Evolutionary conservation across 2,329 filamentous ascomycete species (phyloP), one percentile per base, ranked within the genome.

Genomic region (Neopestalotiopsis sp.): DNA sequence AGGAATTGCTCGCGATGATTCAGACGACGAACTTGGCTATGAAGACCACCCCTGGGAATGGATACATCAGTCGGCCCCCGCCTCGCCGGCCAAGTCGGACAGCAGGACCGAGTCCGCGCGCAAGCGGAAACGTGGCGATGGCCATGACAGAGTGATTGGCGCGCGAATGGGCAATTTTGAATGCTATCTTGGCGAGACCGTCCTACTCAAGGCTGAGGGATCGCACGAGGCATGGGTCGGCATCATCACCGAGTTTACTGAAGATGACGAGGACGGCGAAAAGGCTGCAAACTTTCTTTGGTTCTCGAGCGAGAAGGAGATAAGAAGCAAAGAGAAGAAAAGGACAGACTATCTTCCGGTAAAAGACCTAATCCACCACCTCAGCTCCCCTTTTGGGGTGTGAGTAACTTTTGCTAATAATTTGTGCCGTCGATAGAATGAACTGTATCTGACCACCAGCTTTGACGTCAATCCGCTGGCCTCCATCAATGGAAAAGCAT

Each of bases 251-350:
- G 91, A 93, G 58, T 97, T 99, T 73, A 78, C 91, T 53, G 90
- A 95, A 61, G 89, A 91, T 40, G 90, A 92, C 61, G 87, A 93
- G 24, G 90, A 92, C 13, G 91, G 90, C 3, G 88, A 92, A 58
- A 98, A 94, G 84, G 90, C 91, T 32, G 95, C 93, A 67, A 92
- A 92, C 71, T 96, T 99, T 77, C 91, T 98, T 87, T 99, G 96
- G 96, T 98, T 99, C 78, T 94, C 93, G 0, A 94, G 93, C 0
- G 93, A 97, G 75, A 93, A 92, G 76, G 95, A 98, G 81, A 94
- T 98, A 70, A 89, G 91, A 34, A 96, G 93, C 75, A 92, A 91
- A 77, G 88, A 90, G 69, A 95, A 93, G 81, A 97, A 96, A 82
- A 87, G 94, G 76, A 87, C 84, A 13, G 96, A 99, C 80, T 94